A percentile compares a stretch with the other conserved stretches of the same genome.
These are phyloP conservation scores for Ophiosphaerella narmari DNA, from an alignment of 2,329 filamentous ascomycete genomes.

Conservation along the genomic window DNA sequence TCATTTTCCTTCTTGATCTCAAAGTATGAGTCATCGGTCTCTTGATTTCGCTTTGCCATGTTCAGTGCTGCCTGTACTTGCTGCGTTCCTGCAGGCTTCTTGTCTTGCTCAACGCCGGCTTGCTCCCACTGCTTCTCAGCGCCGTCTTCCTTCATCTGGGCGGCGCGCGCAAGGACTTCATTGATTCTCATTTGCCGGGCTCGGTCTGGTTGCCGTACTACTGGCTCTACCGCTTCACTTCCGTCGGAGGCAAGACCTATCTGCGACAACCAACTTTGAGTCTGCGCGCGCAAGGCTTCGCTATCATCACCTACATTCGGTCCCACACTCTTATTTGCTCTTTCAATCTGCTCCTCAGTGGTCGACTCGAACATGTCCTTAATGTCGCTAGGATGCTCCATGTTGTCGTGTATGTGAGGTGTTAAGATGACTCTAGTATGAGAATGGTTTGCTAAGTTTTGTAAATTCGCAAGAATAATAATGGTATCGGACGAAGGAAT, in stretches of 20 bases:
- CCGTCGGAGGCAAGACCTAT: too few species aligned
- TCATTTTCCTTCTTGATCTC: too few species aligned
- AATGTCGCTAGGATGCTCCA: background rate
- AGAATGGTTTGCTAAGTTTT: background rate
- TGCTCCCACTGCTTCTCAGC: background rate
- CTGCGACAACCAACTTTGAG: too few species aligned
- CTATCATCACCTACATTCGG: background rate
- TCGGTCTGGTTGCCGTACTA: background rate
- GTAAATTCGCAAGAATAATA: background rate
- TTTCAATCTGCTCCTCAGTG: background rate
- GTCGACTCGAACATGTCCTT: background rate
- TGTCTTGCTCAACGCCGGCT: background rate
- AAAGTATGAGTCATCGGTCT: too few species aligned
- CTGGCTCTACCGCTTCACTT: too few species aligned
- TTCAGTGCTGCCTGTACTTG: too few species aligned
- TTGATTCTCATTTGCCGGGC: background rate
- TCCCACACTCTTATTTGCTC: background rate
- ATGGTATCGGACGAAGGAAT: background rate
- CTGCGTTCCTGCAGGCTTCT: background rate
- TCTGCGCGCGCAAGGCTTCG: background rate
- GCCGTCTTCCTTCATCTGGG: background rate
- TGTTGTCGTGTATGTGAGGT: background rate
- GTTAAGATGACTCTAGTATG: background rate
- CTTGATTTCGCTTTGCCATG: too few species aligned
- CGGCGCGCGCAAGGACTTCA: too few species aligned